Evolutionary conservation across 805 yeast species (phyloP).

Genomic region (Nakazawaea wickerhamii): DNA sequence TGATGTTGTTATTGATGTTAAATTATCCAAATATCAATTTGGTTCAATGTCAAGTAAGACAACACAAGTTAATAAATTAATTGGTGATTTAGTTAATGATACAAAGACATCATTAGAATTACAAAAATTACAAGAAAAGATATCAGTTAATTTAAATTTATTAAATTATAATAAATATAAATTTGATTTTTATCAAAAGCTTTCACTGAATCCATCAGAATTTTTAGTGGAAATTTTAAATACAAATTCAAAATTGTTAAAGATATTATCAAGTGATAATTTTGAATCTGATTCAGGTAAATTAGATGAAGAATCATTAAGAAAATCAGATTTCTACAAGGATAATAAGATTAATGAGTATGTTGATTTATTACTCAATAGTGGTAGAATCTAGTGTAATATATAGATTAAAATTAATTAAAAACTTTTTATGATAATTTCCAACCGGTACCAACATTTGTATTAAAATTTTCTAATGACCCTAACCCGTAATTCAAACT

Average conservation of each 20-base stretch:
- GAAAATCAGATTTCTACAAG: constrained; percentile 77
- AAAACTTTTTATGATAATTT: constrained; percentile 28
- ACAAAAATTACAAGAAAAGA: constrained; percentile 26
- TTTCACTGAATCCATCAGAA: constrained; percentile 71
- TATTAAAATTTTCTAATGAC: constrained; percentile 42
- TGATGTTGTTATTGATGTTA: constrained; percentile 72
- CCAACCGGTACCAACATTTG: constrained; percentile 51
- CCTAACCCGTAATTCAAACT: constrained; percentile 51
- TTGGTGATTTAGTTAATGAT: constrained; percentile 38
- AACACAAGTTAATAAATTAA: constrained; percentile 35
- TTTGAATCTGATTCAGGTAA: constrained; percentile 27
- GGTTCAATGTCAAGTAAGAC: constrained; percentile 33
- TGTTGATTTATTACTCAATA: constrained; percentile 65
- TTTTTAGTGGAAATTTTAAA: constrained; percentile 71
- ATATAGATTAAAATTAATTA: no score
- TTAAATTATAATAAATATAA: constrained; percentile 55
- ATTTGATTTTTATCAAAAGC: constrained; percentile 69
- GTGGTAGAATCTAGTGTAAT: constrained; percentile 36
- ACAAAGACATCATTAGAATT: constrained; percentile 36
- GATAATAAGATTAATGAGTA: constrained; percentile 77
- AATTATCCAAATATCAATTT: constrained; percentile 38
- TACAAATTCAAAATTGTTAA: constrained; percentile 78
- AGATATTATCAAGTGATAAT: constrained; percentile 76
- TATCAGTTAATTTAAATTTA: constrained; percentile 45
- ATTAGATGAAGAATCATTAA: constrained; percentile 77